Percentiles rank a stretch among this genome's conserved stretches.
phyloP scores from a whole-genome alignment of 129 eudicot genomes.

The Heracleum sosnowskyi region DNA sequence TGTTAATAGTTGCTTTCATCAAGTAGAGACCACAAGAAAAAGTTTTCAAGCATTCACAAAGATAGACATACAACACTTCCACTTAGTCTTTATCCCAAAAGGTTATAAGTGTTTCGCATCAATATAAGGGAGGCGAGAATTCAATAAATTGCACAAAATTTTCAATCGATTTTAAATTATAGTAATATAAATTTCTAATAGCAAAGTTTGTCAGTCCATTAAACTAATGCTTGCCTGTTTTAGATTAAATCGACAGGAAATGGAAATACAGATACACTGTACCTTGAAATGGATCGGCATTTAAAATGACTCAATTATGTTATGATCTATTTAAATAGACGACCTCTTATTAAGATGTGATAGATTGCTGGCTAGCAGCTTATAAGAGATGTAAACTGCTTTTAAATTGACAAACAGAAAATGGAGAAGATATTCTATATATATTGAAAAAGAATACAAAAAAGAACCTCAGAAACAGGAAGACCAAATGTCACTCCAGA shows the following conservation, averaged over 20 bases:
- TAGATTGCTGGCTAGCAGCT: not conserved
- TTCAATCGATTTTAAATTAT: not conserved
- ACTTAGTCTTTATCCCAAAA: not conserved
- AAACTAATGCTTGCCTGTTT: not conserved
- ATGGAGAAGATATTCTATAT: not conserved
- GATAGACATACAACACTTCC: not conserved
- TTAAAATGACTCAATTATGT: not conserved
- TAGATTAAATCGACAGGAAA: no score
- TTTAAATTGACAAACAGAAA: not conserved
- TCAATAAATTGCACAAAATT: not conserved
- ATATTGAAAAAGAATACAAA: not conserved
- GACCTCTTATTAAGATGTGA: not conserved
- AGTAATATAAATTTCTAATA: not conserved
- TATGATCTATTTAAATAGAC: not conserved
- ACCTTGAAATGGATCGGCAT: not conserved
- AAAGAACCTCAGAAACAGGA: conserved; percentile 86
- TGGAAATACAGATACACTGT: not conserved
- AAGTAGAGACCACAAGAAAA: not conserved
- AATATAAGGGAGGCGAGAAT: not conserved
- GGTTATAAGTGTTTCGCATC: not conserved
- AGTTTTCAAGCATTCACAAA: conserved; percentile 1
- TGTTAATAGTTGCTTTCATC: conserved; percentile 9
- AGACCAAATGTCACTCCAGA: conserved; percentile 89
- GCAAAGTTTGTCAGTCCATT: not conserved
- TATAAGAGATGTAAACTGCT: not conserved